Evolutionary conservation across 192 early-diverging fungal species (phyloP).

Genomic region (Podila clonocystis): DNA sequence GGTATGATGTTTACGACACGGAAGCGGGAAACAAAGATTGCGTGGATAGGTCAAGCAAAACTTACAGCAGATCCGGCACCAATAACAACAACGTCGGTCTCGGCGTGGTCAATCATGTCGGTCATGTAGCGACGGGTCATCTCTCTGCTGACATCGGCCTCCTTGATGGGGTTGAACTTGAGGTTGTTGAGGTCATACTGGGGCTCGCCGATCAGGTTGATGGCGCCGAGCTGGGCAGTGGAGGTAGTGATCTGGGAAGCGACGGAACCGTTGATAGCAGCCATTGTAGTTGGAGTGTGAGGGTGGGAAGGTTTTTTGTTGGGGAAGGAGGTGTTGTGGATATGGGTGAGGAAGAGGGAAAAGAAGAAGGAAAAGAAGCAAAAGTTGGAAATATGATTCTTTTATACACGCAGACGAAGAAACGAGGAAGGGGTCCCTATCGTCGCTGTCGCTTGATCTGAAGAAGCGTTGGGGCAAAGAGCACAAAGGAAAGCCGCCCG

Average conservation of each 20-base stretch:
- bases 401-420: neutral
- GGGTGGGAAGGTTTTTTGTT: neutral
- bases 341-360: slow-evolving; percentile 6
- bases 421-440: no score
- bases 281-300: slow-evolving; percentile 19
- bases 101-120: slow-evolving; percentile 70
- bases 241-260: slow-evolving; percentile 24
- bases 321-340: neutral
- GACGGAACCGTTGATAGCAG: slow-evolving; percentile 14
- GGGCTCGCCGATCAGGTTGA: slow-evolving; percentile 49
- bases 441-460: no score
- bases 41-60: neutral
- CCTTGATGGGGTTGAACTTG: slow-evolving; percentile 68
- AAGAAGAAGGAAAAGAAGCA: neutral
- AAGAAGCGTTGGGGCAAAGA: neutral
- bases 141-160: slow-evolving; percentile 68
- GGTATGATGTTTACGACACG: neutral
- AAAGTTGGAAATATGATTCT: neutral
- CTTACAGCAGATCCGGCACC: slow-evolving; percentile 72
- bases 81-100: slow-evolving; percentile 78
- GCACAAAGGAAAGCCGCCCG: no score
- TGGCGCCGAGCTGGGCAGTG: slow-evolving; percentile 34
- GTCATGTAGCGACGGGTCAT: slow-evolving; percentile 76
- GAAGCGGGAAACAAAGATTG: neutral
- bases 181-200: slow-evolving; percentile 49